Conservation (phyloP, 2,329 filamentous ascomycete genomes). For the Hypoxylon sp. region DNA sequence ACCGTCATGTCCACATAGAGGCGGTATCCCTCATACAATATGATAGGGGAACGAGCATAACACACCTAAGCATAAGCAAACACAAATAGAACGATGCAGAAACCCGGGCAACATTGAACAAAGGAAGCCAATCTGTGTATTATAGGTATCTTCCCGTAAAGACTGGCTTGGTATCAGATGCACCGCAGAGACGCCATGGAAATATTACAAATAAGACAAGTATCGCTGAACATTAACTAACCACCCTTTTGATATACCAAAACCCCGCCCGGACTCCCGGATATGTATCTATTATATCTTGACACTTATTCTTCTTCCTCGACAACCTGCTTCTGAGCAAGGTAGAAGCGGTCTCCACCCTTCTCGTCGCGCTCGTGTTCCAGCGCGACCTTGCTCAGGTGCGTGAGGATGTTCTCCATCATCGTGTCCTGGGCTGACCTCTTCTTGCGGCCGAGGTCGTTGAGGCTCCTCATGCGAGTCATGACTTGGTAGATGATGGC, state of each 20-base stretch:
- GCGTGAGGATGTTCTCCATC: slow-evolving; percentile 67
- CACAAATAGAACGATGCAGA: slow-evolving; percentile 17
- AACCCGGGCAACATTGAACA: slow-evolving; percentile 37
- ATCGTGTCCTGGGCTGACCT: slow-evolving; percentile 65
- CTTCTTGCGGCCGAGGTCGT: slow-evolving; percentile 66
- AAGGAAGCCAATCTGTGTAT: slow-evolving; percentile 39
- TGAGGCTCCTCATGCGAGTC: slow-evolving; percentile 52
- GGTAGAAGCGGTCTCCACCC: slow-evolving; percentile 57
- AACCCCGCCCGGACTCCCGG: slow-evolving; percentile 22
- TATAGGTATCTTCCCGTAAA: slow-evolving; percentile 28
- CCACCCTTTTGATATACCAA: slow-evolving; percentile 27
- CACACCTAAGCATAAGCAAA: neutral
- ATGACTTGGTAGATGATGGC: slow-evolving; percentile 66
- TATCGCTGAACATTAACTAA: slow-evolving; percentile 23
- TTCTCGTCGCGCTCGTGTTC: slow-evolving; percentile 64
- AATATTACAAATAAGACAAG: slow-evolving; percentile 29
- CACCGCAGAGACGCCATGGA: slow-evolving; percentile 36
- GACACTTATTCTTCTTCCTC: slow-evolving; percentile 48
- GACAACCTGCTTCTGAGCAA: slow-evolving; percentile 50
- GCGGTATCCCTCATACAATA: neutral
- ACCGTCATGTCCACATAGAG: neutral
- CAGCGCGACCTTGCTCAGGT: slow-evolving; percentile 66
- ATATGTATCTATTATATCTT: slow-evolving; percentile 15
- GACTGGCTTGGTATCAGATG: slow-evolving; percentile 43
- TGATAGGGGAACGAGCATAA: neutral